A percentile compares a stretch with the other conserved stretches of the same genome.
These are phyloP conservation scores for Leccinum boreale DNA, from an alignment of 768 basidiomycete species.

Conservation along the genomic window DNA sequence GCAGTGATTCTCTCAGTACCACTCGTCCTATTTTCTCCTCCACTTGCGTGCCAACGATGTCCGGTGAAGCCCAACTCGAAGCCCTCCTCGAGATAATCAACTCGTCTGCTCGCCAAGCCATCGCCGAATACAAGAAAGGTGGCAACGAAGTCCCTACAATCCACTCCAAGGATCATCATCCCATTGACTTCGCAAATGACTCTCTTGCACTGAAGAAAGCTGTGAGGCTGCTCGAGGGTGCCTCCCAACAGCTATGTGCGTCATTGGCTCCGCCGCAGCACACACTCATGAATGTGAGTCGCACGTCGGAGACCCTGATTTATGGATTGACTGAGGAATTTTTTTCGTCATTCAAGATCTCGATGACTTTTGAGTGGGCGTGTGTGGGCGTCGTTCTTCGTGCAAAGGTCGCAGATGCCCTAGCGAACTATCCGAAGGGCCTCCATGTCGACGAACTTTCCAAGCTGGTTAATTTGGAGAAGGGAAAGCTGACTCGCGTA, in stretches of 20 bases:
- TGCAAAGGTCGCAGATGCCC: constrained; percentile 26
- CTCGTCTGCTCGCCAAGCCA: constrained; percentile 24
- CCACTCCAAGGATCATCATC: constrained; percentile 20
- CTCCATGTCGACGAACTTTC: constrained; percentile 26
- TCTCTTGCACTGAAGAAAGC: constrained; percentile 24
- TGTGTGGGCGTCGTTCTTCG: constrained; percentile 24
- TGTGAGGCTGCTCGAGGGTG: constrained; percentile 24
- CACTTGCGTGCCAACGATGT: constrained; percentile 9
- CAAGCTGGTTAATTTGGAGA: constrained; percentile 22
- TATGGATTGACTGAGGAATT: not conserved
- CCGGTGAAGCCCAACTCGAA: constrained; percentile 27
- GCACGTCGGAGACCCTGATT: not conserved
- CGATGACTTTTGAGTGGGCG: constrained; percentile 25
- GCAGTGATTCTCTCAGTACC: not conserved
- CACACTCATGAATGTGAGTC: constrained; percentile 24
- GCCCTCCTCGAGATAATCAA: constrained; percentile 32
- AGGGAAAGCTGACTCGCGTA: constrained; percentile 28
- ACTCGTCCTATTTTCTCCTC: not conserved
- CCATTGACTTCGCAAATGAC: constrained; percentile 20
- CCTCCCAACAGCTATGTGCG: constrained; percentile 27
- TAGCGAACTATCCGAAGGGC: constrained; percentile 26
- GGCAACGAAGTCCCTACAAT: constrained; percentile 24
- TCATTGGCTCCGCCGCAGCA: constrained; percentile 29
- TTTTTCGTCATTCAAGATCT: constrained; percentile 5
- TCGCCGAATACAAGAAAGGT: constrained; percentile 24